A percentile compares a stretch with the other conserved stretches of the same genome.
Evolutionary conservation across 192 early-diverging fungal genomes (phyloP).

Genomic region (Gonapodya sp.): DNA sequence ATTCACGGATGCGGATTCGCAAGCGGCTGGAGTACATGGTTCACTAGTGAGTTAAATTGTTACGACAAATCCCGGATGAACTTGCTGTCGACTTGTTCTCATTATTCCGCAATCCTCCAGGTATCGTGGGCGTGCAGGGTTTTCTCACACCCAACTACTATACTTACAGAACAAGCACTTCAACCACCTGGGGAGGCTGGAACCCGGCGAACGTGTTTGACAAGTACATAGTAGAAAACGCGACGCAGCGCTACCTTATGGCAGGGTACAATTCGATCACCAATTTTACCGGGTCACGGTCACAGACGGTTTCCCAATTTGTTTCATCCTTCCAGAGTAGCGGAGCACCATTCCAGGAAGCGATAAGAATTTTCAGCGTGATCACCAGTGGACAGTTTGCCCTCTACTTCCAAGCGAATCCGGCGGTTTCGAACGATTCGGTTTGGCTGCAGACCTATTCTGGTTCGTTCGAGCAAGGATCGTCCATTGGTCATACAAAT

Average conservation of each 20-base stretch:
- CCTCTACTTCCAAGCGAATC: not conserved
- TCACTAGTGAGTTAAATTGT: slow-evolving; percentile 1
- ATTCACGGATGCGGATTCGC: not conserved
- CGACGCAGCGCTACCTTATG: not conserved
- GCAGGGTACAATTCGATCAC: not conserved
- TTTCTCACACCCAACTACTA: not conserved
- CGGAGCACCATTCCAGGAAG: not conserved
- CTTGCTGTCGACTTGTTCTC: not conserved
- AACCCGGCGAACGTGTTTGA: not conserved
- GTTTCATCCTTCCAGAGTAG: not conserved
- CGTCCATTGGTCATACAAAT: not conserved
- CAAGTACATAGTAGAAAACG: not conserved
- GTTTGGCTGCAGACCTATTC: not conserved
- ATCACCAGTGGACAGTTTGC: not conserved
- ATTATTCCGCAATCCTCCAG: not conserved
- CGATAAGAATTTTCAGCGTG: not conserved
- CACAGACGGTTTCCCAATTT: not conserved
- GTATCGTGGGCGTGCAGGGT: not conserved
- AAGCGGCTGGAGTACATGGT: slow-evolving; percentile 7
- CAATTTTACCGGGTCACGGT: not conserved
- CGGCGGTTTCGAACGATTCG: not conserved
- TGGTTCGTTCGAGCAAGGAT: not conserved
- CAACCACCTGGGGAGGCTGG: not conserved
- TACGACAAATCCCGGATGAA: not conserved
- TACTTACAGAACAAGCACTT: not conserved